Percentiles rank a stretch among this genome's conserved stretches.
phyloP scores from a whole-genome alignment of 108 stramenopile species.

The Pseudonitzschia multiseries region DNA sequence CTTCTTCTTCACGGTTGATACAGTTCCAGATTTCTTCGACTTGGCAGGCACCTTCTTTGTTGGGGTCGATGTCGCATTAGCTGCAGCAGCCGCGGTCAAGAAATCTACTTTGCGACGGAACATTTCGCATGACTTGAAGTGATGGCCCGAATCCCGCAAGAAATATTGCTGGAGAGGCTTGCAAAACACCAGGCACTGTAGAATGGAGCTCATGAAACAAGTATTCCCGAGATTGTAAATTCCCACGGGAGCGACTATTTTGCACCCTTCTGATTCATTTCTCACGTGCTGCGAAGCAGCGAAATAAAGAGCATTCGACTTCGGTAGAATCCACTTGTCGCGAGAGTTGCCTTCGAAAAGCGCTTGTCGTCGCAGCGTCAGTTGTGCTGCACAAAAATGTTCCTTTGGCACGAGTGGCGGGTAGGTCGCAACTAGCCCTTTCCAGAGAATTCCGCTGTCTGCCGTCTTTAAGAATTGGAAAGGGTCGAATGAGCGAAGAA shows the following conservation, averaged over 20 bases:
- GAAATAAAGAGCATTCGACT: constrained; percentile 23
- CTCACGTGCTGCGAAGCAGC: constrained; percentile 21
- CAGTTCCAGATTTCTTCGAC: constrained; percentile 14
- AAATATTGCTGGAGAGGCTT: constrained; percentile 66
- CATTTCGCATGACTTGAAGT: constrained; percentile 26
- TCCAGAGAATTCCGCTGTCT: constrained; percentile 76
- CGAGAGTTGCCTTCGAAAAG: constrained; percentile 30
- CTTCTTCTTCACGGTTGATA: constrained; percentile 17
- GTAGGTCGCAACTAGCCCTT: constrained; percentile 71
- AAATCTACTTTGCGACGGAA: constrained; percentile 21
- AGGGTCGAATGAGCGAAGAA: constrained; percentile 71
- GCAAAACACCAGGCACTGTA: constrained; percentile 83
- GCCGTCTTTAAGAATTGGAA: constrained; percentile 59
- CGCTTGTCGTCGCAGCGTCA: constrained; percentile 39
- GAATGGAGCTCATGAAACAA: constrained; percentile 81
- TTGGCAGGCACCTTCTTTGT: constrained; percentile 2
- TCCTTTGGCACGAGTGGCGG: constrained; percentile 57
- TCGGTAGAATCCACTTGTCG: constrained; percentile 24
- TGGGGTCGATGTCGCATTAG: not conserved
- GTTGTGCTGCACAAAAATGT: constrained; percentile 48
- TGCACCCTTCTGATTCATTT: constrained; percentile 21
- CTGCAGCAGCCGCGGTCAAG: constrained; percentile 1
- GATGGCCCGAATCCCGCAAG: constrained; percentile 40
- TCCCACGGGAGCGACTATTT: constrained; percentile 66
- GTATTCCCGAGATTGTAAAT: constrained; percentile 90